Evolutionary conservation across 208 protist species (phyloP).

Genomic region (Trypanosoma congolense): DNA sequence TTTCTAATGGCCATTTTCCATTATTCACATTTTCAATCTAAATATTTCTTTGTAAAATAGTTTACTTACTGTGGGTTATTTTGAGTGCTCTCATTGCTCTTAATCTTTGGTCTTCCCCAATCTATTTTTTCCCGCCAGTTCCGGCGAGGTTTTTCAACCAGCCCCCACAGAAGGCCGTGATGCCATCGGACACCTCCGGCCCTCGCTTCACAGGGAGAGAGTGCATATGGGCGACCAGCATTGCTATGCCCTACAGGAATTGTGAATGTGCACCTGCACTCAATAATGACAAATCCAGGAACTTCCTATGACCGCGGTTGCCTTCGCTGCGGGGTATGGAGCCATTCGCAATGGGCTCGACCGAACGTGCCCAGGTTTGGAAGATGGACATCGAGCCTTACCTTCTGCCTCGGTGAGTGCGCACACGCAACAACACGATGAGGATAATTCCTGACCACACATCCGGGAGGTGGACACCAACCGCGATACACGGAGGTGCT

Average conservation of each 20-base stretch:
- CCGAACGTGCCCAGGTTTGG: background rate
- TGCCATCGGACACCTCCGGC: conserved; percentile 1
- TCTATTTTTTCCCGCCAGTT: no score
- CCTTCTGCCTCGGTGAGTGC: conserved; percentile 2
- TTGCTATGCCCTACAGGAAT: no score
- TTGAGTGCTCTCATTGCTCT: conserved; percentile 1
- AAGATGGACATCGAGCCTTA: background rate
- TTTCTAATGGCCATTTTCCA: no score
- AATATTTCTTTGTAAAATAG: background rate
- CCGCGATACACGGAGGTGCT: no score
- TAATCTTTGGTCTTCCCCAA: background rate
- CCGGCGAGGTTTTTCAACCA: background rate
- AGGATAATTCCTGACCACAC: conserved; percentile 2
- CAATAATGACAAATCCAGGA: no score
- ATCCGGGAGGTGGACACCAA: no score
- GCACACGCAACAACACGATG: background rate
- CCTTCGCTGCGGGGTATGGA: background rate
- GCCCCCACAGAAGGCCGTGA: background rate
- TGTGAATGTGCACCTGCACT: no score
- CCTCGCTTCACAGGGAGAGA: background rate
- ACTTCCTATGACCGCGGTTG: no score
- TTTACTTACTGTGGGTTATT: conserved; percentile 1
- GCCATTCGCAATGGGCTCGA: background rate
- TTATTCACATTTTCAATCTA: no score
- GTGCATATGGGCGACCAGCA: background rate